Evolutionary conservation across 2,329 filamentous ascomycete genomes (phyloP).

Genomic region (Ophiocordyceps camponoti-rufipedis): DNA sequence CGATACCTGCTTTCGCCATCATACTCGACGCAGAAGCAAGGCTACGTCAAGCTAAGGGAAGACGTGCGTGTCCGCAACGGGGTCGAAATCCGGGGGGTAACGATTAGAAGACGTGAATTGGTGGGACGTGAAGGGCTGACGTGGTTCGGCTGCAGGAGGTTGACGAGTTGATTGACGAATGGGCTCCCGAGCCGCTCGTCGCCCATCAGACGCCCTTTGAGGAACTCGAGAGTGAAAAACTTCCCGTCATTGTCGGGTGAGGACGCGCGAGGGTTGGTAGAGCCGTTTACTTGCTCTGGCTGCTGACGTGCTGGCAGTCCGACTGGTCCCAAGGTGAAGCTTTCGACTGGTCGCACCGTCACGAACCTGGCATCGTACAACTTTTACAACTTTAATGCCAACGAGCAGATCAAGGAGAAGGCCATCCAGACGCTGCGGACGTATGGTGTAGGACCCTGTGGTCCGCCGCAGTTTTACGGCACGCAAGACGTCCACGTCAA

Average conservation of each 20-base stretch:
- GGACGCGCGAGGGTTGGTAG: not conserved
- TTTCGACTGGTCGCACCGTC: slow-evolving; percentile 76
- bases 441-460: slow-evolving; percentile 92
- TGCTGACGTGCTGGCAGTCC: slow-evolving; percentile 33
- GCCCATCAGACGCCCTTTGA: slow-evolving; percentile 55
- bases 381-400: slow-evolving; percentile 91
- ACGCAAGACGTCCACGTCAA: slow-evolving; percentile 98
- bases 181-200: slow-evolving; percentile 86
- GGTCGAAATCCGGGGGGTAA: not conserved
- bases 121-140: not conserved
- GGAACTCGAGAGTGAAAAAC: slow-evolving; percentile 63
- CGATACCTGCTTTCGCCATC: slow-evolving; percentile 81
- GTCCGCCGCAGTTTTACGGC: slow-evolving; percentile 93
- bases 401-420: slow-evolving; percentile 85
- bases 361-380: slow-evolving; percentile 91
- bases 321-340: slow-evolving; percentile 76
- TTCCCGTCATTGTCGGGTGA: slow-evolving; percentile 78
- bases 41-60: slow-evolving; percentile 75
- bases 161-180: slow-evolving; percentile 90
- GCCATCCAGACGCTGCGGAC: slow-evolving; percentile 85
- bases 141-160: slow-evolving; percentile 44
- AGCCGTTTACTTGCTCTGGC: not conserved
- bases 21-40: slow-evolving; percentile 81
- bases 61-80: slow-evolving; percentile 26
- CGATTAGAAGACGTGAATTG: not conserved